Evolutionary conservation across 495 filamentous ascomycete species (phyloP).

Genomic region (Neurospora pannonica): DNA sequence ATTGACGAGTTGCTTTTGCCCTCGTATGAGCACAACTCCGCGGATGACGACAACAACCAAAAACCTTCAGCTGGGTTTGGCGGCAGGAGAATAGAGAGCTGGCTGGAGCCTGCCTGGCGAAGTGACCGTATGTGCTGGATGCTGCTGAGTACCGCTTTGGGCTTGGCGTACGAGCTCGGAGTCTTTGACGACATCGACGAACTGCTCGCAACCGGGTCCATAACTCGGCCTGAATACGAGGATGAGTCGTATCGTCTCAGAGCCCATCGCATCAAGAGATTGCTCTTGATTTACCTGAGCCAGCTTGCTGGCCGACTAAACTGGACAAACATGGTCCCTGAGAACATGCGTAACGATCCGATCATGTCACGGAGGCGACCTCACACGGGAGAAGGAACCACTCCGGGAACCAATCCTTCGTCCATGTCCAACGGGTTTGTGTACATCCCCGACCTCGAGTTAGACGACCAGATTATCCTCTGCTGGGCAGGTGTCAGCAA

Average conservation of each 20-base stretch:
- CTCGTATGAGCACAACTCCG: slow-evolving; percentile 36
- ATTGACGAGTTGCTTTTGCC: slow-evolving; percentile 52
- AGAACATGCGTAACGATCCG: slow-evolving; percentile 43
- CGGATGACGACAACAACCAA: slow-evolving; percentile 37
- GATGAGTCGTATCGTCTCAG: slow-evolving; percentile 68
- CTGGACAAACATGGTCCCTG: slow-evolving; percentile 87
- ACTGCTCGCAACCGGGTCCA: slow-evolving; percentile 39
- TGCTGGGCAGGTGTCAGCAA: slow-evolving; percentile 87
- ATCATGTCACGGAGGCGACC: slow-evolving; percentile 34
- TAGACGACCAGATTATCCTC: slow-evolving; percentile 72
- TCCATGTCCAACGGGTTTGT: slow-evolving; percentile 43
- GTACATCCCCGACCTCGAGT: slow-evolving; percentile 48
- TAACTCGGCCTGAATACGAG: slow-evolving; percentile 49
- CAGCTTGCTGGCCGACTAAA: slow-evolving; percentile 87
- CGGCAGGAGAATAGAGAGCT: slow-evolving; percentile 75
- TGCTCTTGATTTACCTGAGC: slow-evolving; percentile 81
- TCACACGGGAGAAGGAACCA: slow-evolving; percentile 38
- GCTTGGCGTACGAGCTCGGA: slow-evolving; percentile 85
- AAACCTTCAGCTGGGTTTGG: slow-evolving; percentile 42
- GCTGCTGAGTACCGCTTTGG: slow-evolving; percentile 81
- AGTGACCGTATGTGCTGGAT: slow-evolving; percentile 99
- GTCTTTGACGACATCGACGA: slow-evolving; percentile 83
- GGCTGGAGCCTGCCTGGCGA: slow-evolving; percentile 92
- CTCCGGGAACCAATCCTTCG: slow-evolving; percentile 44
- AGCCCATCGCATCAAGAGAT: slow-evolving; percentile 70